Base-by-base conservation (phyloP, 2,329 filamentous ascomycete species). In the Microsporum canis region DNA sequence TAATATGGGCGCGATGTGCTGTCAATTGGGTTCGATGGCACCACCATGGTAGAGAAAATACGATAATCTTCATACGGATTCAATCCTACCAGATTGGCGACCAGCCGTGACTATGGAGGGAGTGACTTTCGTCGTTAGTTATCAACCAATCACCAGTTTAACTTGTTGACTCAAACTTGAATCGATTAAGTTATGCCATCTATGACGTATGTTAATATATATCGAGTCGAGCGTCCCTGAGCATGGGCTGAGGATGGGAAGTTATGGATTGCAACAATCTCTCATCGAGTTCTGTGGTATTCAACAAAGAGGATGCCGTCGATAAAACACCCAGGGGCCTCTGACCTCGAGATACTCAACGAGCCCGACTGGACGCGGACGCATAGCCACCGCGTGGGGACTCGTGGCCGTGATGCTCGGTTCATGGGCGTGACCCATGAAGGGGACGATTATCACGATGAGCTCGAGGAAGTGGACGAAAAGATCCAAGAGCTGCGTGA, bases 301-400 rank as follows among this genome's bases (percentile, higher is more conserved):
- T 7, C 27, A 12, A 12, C 23, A 49, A 23, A 49, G 2, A 49
- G 2, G 3, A 49, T 49, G 45, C 8, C 45, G 45, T 31, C 58
- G 12, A 63, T 36, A 6, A 63, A 70, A 41, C 75, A 76, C 64
- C 73, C 73, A 0, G 77, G 76, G 4, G 77, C 76, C 0, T 68
- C 72, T 0, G 65, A 63, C 3, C 64, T 72, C 31, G 77, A 77
- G 10, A 76, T 79, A 36, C 67, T 68, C 14, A 66, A 73, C 4
- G 78, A 79, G 65, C 76, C 77, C 1, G 68, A 78, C 51, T 79
- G 78, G 77, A 64, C 64, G 12, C 63, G 64, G 0, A 69, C 68
- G 0, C 74, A 75, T 62, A 66, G 71, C 14, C 75, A 79, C 60
- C 72, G 72, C 4, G 68, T 78, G 43, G 77, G 77, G 1, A 75